Conservation (phyloP, 2,329 filamentous ascomycete species). For the Neurospora crassa region DNA sequence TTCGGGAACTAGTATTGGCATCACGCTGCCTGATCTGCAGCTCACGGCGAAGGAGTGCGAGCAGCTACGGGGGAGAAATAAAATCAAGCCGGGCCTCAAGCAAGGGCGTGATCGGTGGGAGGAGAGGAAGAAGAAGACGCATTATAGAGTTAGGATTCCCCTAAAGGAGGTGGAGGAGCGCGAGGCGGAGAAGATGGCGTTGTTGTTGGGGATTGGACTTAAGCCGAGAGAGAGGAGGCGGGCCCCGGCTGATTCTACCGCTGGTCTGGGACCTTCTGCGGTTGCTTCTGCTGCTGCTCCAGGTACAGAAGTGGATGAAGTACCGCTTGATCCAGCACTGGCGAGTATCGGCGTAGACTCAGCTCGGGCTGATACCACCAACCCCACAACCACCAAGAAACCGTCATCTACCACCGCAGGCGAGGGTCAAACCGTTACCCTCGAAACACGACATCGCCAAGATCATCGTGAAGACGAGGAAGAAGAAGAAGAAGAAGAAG, state of each 20-base stretch:
- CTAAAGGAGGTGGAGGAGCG: slow-evolving; percentile 17
- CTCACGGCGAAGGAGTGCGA: slow-evolving; percentile 28
- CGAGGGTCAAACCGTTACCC: background rate
- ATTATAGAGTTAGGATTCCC: slow-evolving; percentile 20
- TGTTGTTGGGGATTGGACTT: slow-evolving; percentile 6
- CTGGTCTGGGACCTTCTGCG: slow-evolving; percentile 8
- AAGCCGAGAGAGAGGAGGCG: slow-evolving; percentile 10
- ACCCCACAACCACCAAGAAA: background rate
- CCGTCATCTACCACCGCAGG: background rate
- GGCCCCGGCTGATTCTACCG: background rate
- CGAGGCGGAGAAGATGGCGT: slow-evolving; percentile 19
- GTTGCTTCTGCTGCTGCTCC: background rate
- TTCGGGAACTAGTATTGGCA: slow-evolving; percentile 23
- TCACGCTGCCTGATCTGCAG: slow-evolving; percentile 30
- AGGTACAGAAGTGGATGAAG: background rate
- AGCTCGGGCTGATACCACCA: background rate
- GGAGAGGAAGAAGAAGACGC: slow-evolving; percentile 17
- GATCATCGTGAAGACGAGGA: background rate
- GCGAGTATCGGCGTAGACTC: background rate
- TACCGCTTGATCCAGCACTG: background rate
- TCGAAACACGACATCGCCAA: background rate
- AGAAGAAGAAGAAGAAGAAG: background rate
- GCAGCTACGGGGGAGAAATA: slow-evolving; percentile 22
- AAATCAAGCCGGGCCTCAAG: slow-evolving; percentile 20
- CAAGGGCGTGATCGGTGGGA: slow-evolving; percentile 12